Conservation (phyloP, 2,329 filamentous ascomycete genomes). For the Clarireedia hainanense region DNA sequence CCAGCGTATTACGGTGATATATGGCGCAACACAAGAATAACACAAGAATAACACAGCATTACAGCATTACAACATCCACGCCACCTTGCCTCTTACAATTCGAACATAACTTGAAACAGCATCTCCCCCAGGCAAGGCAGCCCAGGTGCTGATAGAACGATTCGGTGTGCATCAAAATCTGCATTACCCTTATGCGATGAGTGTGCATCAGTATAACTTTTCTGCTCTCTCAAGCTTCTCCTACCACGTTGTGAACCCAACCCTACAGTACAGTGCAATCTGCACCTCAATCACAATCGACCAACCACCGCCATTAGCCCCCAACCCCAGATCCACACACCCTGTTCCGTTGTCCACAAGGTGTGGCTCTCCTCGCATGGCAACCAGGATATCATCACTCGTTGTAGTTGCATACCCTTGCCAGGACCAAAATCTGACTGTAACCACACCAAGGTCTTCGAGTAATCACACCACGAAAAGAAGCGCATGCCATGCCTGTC, state of each 20-base stretch:
- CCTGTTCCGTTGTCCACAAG: neutral
- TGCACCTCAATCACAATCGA: neutral
- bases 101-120: neutral
- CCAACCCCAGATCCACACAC: constrained; percentile 2
- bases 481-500: constrained; percentile 2
- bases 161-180: neutral
- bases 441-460: neutral
- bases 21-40: neutral
- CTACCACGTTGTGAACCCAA: constrained; percentile 1
- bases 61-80: neutral
- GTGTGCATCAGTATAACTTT: neutral
- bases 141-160: neutral
- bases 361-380: constrained; percentile 3
- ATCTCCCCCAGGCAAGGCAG: neutral
- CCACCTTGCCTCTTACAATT: neutral
- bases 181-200: neutral
- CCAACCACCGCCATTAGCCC: constrained; percentile 1
- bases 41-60: neutral
- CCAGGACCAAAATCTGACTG: constrained; percentile 5
- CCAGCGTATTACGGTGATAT: neutral
- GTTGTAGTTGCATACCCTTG: neutral
- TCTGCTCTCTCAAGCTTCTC: neutral
- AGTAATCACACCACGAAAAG: neutral
- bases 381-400: constrained; percentile 2
- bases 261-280: constrained; percentile 1